Evolutionary conservation across 768 basidiomycete genomes (phyloP).

Genomic region (Jaapia argillacea): DNA sequence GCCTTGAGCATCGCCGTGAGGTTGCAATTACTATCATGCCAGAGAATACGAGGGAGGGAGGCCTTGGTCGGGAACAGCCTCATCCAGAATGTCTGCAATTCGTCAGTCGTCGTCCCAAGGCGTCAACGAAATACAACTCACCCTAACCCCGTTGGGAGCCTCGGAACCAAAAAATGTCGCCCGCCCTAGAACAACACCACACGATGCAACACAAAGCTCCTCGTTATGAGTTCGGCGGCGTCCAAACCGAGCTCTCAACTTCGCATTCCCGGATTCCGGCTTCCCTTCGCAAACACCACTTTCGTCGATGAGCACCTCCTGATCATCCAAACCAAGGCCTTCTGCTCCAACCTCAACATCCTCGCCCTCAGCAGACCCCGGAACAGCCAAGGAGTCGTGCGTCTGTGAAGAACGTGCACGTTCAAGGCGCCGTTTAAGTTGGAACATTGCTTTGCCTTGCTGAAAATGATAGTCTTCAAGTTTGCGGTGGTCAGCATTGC

Average conservation of each 20-base stretch:
- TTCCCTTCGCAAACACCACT: constrained; percentile 14
- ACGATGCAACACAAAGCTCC: constrained; percentile 20
- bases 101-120: neutral
- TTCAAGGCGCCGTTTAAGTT: constrained; percentile 17
- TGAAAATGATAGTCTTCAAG: constrained; percentile 12
- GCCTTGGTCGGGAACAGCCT: constrained; percentile 13
- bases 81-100: constrained; percentile 15
- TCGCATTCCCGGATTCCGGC: constrained; percentile 14
- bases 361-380: no score
- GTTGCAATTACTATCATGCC: constrained; percentile 3
- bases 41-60: constrained; percentile 6
- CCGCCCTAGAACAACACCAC: constrained; percentile 21
- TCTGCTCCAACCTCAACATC: no score
- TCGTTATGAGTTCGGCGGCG: constrained; percentile 24
- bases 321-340: constrained; percentile 8
- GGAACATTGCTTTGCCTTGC: constrained; percentile 17
- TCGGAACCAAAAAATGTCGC: constrained; percentile 24
- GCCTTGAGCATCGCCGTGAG: no score
- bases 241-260: constrained; percentile 17
- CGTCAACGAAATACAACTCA: constrained; percentile 7
- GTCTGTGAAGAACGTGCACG: constrained; percentile 7
- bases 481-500: constrained; percentile 12
- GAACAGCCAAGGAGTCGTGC: neutral
- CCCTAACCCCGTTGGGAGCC: constrained; percentile 17
- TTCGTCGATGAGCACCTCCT: constrained; percentile 10